Conservation (phyloP, 2,329 filamentous ascomycete species). For the Macrophomina pseudophaseolina region DNA sequence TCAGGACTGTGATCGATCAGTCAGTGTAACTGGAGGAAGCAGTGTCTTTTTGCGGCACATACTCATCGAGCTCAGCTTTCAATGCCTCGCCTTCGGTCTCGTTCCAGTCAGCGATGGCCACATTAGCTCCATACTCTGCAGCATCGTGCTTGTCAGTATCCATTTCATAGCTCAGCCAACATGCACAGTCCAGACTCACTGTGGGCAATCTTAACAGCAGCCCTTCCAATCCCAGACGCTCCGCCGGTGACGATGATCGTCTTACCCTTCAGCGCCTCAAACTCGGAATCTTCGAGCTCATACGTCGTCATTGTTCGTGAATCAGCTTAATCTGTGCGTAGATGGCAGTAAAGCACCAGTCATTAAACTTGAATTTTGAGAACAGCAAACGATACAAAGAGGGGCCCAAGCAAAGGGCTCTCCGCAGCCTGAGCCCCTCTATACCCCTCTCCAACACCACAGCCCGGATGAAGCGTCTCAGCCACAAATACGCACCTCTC, state of each 20-base stretch:
- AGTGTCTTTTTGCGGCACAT: neutral
- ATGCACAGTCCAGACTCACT: constrained; percentile 24
- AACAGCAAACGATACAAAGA: neutral
- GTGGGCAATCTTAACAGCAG: constrained; percentile 31
- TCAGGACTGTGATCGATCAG: neutral
- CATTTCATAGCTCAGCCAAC: neutral
- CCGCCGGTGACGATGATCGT: constrained; percentile 35
- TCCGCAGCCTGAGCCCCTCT: neutral
- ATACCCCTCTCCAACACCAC: neutral
- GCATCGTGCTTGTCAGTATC: neutral
- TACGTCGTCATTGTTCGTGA: constrained; percentile 7
- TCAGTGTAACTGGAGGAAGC: no score
- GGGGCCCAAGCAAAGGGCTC: neutral
- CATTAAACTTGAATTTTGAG: neutral
- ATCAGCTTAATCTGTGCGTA: neutral
- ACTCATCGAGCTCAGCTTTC: constrained; percentile 26
- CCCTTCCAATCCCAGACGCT: constrained; percentile 33
- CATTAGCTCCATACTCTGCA: constrained; percentile 32
- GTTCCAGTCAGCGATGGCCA: constrained; percentile 34
- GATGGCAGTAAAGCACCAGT: neutral
- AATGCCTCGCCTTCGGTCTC: constrained; percentile 28
- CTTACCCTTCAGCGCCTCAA: constrained; percentile 29
- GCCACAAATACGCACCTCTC: neutral
- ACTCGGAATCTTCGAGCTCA: constrained; percentile 6
- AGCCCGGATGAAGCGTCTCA: neutral